Evolutionary conservation across 495 filamentous ascomycete genomes (phyloP), one percentile per base, ranked within the genome.

Genomic region (Podospora appendiculata): DNA sequence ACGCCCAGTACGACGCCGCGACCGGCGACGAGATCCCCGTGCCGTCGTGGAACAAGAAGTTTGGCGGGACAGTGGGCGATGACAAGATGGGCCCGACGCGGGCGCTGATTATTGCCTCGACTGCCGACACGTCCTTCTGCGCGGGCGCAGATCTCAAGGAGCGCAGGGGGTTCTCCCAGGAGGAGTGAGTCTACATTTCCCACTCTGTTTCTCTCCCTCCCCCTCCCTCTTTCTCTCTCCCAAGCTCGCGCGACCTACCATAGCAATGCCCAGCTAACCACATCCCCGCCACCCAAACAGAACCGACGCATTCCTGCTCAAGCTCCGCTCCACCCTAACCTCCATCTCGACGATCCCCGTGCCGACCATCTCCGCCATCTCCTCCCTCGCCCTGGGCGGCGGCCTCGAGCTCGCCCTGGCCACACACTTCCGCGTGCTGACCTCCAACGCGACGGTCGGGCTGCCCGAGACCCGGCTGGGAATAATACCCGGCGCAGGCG

Each of bases 131-230:
- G 3, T 82, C 81, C 48, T 98, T 98, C 70, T 97, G 92, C 70
- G 90, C 94, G 0, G 93, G 93, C 33, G 93, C 93, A 1, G 92
- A 98, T 58, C 67, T 98, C 52, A 97, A 96, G 63, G 93, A 96
- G 73, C 76, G 92, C 17, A 78, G 77, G 34, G 76, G 71, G 0
- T 89, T 97, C 67, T 86, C 78, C 4, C 73, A 68, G 49, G 81
- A 86, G 48, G 84, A 96, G 83, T 77, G 43, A 49, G 72, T 58
- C 25, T 25, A 25, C 25, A 5, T 2, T 25, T 25, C 5, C 25
- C 2, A 25, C 25, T 5, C 25, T 25, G 25, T 5, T n/a, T n/a
- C n/a, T n/a, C n/a, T n/a, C n/a, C n/a, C n/a, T n/a, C n/a, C n/a
- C n/a, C n/a, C n/a, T n/a, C 34, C 5, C 51, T 36, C 34, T 36